phyloP scores from a whole-genome alignment of 164 flowering plant species.

The Litsea cubeba region DNA sequence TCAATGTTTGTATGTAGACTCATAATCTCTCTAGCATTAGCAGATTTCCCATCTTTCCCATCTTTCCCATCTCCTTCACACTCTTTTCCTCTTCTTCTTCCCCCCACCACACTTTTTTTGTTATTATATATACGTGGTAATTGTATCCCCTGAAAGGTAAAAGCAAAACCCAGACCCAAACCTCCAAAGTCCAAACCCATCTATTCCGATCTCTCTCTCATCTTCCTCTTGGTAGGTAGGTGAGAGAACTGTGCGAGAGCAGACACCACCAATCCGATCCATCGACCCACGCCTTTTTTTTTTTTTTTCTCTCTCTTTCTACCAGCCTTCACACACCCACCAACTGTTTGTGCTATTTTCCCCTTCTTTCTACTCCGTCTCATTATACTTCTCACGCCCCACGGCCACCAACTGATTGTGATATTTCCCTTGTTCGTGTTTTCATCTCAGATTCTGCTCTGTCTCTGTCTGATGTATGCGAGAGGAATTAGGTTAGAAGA shows the following conservation, averaged over 20 bases:
- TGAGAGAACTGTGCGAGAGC: conserved; percentile 5
- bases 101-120: too few species aligned
- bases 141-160: too few species aligned
- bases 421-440: too few species aligned
- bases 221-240: conserved; percentile 16
- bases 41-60: too few species aligned
- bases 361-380: not conserved
- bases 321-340: not conserved
- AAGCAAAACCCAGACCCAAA: too few species aligned
- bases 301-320: not conserved
- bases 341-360: not conserved
- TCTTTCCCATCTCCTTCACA: too few species aligned
- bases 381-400: not conserved
- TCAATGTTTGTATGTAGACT: too few species aligned
- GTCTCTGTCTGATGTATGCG: conserved; percentile 26
- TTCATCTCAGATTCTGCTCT: not conserved
- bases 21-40: too few species aligned
- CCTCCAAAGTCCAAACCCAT: too few species aligned
- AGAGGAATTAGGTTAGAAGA: conserved; percentile 14
- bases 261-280: not conserved
- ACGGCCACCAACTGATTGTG: not conserved
- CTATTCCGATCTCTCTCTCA: conserved; percentile 10
- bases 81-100: too few species aligned
- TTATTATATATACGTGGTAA: too few species aligned
- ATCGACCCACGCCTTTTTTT: not conserved